Evolutionary conservation across 495 filamentous ascomycete species (phyloP).

Genomic region (Neurospora cerealis): DNA sequence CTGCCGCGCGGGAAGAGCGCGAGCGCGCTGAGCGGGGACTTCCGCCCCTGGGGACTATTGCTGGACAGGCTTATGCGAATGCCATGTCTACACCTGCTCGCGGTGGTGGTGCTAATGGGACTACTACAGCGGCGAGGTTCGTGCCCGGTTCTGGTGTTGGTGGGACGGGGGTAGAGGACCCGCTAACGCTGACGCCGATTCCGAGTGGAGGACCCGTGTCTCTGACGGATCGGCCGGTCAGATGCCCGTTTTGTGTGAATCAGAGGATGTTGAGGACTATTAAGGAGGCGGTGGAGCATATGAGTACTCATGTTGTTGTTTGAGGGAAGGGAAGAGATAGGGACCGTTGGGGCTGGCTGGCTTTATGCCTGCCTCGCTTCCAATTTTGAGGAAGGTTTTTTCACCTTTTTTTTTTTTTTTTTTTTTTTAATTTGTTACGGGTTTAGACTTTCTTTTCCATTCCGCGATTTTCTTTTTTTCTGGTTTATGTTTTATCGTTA

Average conservation of each 20-base stretch:
- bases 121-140: conserved; percentile 12
- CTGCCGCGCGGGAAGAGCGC: conserved; percentile 32
- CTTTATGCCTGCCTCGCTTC: neutral
- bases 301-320: conserved; percentile 48
- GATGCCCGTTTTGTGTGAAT: conserved; percentile 48
- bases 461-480: neutral
- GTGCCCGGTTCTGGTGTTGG: neutral
- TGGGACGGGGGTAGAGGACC: conserved; percentile 19
- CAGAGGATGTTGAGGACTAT: conserved; percentile 46
- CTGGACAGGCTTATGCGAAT: conserved; percentile 21
- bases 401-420: neutral
- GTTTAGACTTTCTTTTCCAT: neutral
- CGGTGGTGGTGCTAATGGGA: neutral
- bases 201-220: conserved; percentile 32
- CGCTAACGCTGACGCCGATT: conserved; percentile 39
- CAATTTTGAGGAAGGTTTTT: neutral
- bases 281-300: conserved; percentile 49
- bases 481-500: neutral
- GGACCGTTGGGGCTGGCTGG: neutral
- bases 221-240: conserved; percentile 36
- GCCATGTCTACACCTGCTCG: conserved; percentile 15
- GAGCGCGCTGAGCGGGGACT: conserved; percentile 35
- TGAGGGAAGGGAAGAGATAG: conserved; percentile 7
- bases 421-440: neutral
- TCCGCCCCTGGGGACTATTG: conserved; percentile 21